These are phyloP conservation scores for Pestalotiopsis sp. DNA, from an alignment of 2,329 filamentous ascomycete genomes.

Conservation along the genomic window DNA sequence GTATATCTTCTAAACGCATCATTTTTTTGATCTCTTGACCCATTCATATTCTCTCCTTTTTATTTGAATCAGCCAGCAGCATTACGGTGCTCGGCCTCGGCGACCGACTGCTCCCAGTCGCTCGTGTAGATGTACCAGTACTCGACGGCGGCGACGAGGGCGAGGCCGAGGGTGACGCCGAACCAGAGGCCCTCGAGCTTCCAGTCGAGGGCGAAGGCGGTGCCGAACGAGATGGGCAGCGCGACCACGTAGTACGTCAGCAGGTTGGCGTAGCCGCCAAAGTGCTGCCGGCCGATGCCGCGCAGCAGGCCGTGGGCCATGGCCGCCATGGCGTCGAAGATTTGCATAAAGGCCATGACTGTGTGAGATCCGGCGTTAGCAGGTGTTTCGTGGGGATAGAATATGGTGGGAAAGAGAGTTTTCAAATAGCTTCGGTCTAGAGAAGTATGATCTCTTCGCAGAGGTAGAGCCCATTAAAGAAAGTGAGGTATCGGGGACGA, in stretches of 20 bases:
- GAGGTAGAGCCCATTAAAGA: not conserved
- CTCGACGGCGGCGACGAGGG: slow-evolving; percentile 54
- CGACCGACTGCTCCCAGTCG: slow-evolving; percentile 54
- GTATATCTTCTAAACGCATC: not conserved
- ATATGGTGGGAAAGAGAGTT: not conserved
- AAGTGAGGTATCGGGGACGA: not conserved
- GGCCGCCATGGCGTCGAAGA: slow-evolving; percentile 80
- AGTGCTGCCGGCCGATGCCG: slow-evolving; percentile 83
- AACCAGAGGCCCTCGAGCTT: slow-evolving; percentile 79
- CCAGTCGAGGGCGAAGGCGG: slow-evolving; percentile 77
- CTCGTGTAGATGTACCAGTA: slow-evolving; percentile 52
- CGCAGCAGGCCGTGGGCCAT: slow-evolving; percentile 83
- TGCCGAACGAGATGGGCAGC: slow-evolving; percentile 77
- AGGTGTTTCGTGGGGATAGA: not conserved
- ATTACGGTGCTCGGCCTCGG: slow-evolving; percentile 54
- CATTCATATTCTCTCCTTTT: no score
- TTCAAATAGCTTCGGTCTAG: not conserved
- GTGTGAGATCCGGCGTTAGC: not conserved
- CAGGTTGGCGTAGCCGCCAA: slow-evolving; percentile 87
- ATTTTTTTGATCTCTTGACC: no score
- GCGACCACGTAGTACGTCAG: slow-evolving; percentile 85
- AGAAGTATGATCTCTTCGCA: not conserved
- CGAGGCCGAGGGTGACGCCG: slow-evolving; percentile 72
- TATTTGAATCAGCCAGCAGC: slow-evolving; percentile 36
- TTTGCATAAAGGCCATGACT: slow-evolving; percentile 82